phyloP scores from a whole-genome alignment of 2,329 filamentous ascomycete genomes.

The Samsoniella hepiali region DNA sequence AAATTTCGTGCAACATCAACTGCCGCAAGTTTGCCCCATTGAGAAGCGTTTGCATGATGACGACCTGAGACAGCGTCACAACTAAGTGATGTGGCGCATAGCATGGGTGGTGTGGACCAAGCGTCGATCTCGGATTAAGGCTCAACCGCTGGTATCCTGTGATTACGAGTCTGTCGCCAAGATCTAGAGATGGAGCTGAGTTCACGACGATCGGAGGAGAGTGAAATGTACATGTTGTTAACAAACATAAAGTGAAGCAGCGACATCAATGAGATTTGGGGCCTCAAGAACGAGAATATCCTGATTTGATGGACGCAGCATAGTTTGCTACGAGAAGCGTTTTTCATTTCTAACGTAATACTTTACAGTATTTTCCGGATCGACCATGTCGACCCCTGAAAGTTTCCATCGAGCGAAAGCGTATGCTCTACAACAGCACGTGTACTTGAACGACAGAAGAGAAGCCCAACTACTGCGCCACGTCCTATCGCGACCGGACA shows the following conservation, averaged over 20 bases:
- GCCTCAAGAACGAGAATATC: neutral
- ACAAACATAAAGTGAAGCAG: neutral
- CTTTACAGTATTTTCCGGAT: neutral
- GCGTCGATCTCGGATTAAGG: neutral
- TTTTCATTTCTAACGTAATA: neutral
- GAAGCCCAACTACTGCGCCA: conserved; percentile 72
- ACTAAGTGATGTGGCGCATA: neutral
- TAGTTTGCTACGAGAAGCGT: too few species aligned
- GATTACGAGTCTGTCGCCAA: too few species aligned
- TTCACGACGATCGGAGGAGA: neutral
- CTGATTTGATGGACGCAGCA: too few species aligned
- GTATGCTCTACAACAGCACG: conserved; percentile 40
- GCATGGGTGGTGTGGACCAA: neutral
- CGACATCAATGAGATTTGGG: neutral
- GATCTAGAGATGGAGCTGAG: neutral
- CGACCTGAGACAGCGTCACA: neutral
- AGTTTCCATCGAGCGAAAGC: conserved; percentile 38
- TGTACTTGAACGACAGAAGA: conserved; percentile 64
- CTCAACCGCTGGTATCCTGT: neutral
- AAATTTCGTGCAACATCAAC: neutral
- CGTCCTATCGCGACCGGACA: conserved; percentile 58
- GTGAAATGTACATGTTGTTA: conserved; percentile 1
- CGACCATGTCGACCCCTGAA: conserved; percentile 4
- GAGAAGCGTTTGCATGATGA: neutral
- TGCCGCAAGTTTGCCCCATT: neutral